These are phyloP conservation scores for Copromyces sp. DNA, from an alignment of 495 filamentous ascomycete genomes.

Conservation along the genomic window DNA sequence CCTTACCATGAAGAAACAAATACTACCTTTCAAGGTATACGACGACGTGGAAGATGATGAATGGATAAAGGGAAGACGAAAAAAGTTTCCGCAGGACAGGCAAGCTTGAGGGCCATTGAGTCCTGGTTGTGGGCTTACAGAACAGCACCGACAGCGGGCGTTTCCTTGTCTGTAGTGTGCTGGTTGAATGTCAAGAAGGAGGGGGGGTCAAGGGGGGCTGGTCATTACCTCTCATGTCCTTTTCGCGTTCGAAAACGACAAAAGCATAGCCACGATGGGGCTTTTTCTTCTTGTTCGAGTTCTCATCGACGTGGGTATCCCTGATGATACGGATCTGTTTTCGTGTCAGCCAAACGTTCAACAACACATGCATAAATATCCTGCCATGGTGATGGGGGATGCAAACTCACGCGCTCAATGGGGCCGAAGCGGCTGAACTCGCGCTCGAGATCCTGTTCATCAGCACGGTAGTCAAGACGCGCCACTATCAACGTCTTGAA, in stretches of 20 bases:
- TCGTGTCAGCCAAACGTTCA: neutral
- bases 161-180: conserved; percentile 3
- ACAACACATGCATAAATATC: neutral
- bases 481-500: conserved; percentile 93
- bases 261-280: conserved; percentile 88
- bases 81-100: conserved; percentile 29
- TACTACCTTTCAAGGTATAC: conserved; percentile 17
- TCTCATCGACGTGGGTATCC: conserved; percentile 54
- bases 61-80: conserved; percentile 7
- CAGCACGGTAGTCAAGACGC: conserved; percentile 78
- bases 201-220: conserved; percentile 28
- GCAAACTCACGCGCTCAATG: conserved; percentile 69
- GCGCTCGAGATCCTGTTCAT: conserved; percentile 79
- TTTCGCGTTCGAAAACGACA: conserved; percentile 92
- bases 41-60: conserved; percentile 4
- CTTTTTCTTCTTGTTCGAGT: conserved; percentile 71
- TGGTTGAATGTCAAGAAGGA: conserved; percentile 22
- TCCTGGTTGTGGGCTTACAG: conserved; percentile 22
- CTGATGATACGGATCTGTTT: conserved; percentile 76
- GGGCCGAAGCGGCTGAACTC: conserved; percentile 93
- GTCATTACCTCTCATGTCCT: conserved; percentile 96
- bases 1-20: conserved; percentile 36
- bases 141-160: conserved; percentile 1
- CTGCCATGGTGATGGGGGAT: neutral
- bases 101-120: conserved; percentile 47